Evolutionary conservation across 768 basidiomycete species (phyloP), one percentile per base, ranked within the genome.

Genomic region (Pleurotus sapidus): DNA sequence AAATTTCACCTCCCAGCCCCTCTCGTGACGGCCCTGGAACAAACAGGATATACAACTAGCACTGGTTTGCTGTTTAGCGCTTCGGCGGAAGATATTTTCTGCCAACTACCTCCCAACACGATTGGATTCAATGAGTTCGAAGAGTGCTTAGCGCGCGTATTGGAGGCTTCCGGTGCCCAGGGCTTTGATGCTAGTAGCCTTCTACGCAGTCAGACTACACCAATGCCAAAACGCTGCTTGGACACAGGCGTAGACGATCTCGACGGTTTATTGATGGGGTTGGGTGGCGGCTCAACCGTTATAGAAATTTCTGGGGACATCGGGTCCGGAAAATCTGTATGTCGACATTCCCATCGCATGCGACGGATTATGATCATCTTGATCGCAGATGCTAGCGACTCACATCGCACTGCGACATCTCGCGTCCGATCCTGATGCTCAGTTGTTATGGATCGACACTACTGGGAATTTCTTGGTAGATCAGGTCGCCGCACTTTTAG

Each of bases 371-470:
- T 24, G 9, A 48, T 42, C 17, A 54, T 56, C 30, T 37, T 34
- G 15, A 46, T 48, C 17, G n/a, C 63, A 91, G 91, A 73, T 77
- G 12, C 71, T 93, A 5, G 83, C 81, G 1, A 66, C 87, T 37
- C 84, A 89, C 54, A 68, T 87, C 14, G 75, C 81, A 39, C 68
- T 89, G 18, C 75, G 77, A 17, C 76, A 84, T 63, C 78, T 92
- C 3, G 66, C 70, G 2, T 58, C 65, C 15, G 49, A 73, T 53
- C 56, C 60, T 17, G 61, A 75, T n/a, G 67, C 74, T 2, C 74
- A 66, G 49, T 82, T 76, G 1, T 65, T 84, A 4, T 93, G 91
- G 91, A 77, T 93, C 46, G 90, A 93, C 63, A 87, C 86, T 8
- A 78, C 77, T 0, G 88, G 89, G 1, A 83, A 83, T 59, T 89